Evolutionary conservation across 495 filamentous ascomycete genomes (phyloP).

Genomic region (Parmelia sp.): DNA sequence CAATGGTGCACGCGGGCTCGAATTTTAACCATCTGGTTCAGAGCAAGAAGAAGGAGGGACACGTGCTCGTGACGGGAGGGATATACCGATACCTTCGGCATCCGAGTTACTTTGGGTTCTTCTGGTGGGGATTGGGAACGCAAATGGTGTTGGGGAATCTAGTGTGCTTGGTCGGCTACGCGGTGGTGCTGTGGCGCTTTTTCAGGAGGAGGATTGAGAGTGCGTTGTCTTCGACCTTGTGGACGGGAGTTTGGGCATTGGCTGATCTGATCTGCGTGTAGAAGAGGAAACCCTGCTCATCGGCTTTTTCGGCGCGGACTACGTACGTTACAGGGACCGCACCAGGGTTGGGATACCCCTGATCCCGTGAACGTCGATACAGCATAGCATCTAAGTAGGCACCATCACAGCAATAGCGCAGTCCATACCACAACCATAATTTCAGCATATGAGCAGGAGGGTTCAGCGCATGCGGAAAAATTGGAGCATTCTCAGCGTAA

Average conservation of each 20-base stretch:
- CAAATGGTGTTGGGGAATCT: slow-evolving; percentile 84
- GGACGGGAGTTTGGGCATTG: background rate
- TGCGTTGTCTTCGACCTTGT: slow-evolving; percentile 26
- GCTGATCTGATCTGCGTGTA: slow-evolving; percentile 25
- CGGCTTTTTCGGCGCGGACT: slow-evolving; percentile 78
- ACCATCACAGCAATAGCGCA: background rate
- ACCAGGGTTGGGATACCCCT: slow-evolving; percentile 76
- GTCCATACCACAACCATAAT: background rate
- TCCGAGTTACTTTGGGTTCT: slow-evolving; percentile 94
- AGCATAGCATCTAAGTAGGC: background rate
- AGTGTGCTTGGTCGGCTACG: slow-evolving; percentile 68
- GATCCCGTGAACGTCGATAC: slow-evolving; percentile 27
- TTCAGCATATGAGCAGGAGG: background rate
- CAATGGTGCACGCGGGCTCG: slow-evolving; percentile 82
- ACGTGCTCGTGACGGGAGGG: slow-evolving; percentile 73
- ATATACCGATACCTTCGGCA: slow-evolving; percentile 62
- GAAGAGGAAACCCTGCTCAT: slow-evolving; percentile 74
- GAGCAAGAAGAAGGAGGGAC: slow-evolving; percentile 53
- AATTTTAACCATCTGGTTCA: slow-evolving; percentile 92
- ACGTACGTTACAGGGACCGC: slow-evolving; percentile 60
- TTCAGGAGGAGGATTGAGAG: slow-evolving; percentile 64
- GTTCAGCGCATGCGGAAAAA: background rate
- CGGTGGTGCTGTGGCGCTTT: slow-evolving; percentile 73
- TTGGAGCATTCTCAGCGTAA: background rate
- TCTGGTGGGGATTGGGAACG: slow-evolving; percentile 95